Conservation (phyloP, 768 basidiomycete genomes). For the Cytidiella melzeri region DNA sequence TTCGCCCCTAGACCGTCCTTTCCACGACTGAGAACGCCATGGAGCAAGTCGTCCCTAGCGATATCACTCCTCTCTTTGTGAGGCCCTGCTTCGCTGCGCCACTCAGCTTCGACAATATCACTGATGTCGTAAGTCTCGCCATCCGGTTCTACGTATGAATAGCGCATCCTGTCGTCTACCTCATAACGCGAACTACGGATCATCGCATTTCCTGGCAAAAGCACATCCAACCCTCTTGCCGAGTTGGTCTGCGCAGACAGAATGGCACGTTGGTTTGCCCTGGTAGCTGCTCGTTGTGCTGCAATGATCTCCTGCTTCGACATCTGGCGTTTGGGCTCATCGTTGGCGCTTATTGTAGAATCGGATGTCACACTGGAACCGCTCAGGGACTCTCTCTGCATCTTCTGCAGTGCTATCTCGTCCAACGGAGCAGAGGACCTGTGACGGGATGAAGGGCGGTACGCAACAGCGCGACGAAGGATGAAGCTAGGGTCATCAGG, state of each 20-base stretch:
- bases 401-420: conserved; percentile 71
- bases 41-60: conserved; percentile 56
- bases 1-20: conserved; percentile 62
- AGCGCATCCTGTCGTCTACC: conserved; percentile 68
- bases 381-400: conserved; percentile 60
- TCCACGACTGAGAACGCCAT: conserved; percentile 54
- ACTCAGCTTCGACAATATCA: conserved; percentile 87
- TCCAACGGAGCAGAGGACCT: conserved; percentile 75
- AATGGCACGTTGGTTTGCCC: conserved; percentile 82
- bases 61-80: conserved; percentile 25
- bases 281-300: conserved; percentile 80
- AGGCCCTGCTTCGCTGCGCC: conserved; percentile 38
- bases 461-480: conserved; percentile 74
- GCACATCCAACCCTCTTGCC: conserved; percentile 81
- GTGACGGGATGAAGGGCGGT: conserved; percentile 66
- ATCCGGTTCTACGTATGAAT: conserved; percentile 88
- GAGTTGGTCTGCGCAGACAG: conserved; percentile 82
- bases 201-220: conserved; percentile 78
- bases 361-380: conserved; percentile 56
- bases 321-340: conserved; percentile 33
- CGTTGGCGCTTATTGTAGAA: conserved; percentile 18
- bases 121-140: conserved; percentile 93
- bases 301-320: conserved; percentile 90
- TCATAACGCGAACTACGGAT: conserved; percentile 80
- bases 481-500: conserved; percentile 87